Evolutionary conservation across 139 green algal genomes (phyloP).

Genomic region (Chlamydomonas eustigma): DNA sequence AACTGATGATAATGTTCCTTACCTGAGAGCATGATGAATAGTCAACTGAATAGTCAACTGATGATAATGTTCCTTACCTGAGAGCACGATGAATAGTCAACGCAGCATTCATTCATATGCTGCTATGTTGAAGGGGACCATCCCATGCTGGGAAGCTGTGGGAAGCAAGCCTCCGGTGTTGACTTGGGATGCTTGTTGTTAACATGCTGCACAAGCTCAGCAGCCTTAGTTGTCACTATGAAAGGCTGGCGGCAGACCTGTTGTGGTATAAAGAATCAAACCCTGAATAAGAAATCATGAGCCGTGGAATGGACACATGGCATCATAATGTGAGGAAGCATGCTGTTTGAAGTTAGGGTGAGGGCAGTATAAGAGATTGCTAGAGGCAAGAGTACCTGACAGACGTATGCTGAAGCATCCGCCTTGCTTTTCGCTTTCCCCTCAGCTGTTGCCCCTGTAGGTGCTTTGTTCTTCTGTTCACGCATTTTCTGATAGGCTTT

Average conservation of each 20-base stretch:
- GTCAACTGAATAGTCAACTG: too few species aligned
- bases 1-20: too few species aligned
- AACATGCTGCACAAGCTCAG: constrained; percentile 10
- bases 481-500: constrained; percentile 16
- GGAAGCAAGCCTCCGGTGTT: constrained; percentile 3
- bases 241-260: constrained; percentile 13
- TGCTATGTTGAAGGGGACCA: neutral
- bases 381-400: too few species aligned
- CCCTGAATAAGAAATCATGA: constrained; percentile 5
- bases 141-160: constrained; percentile 8
- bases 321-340: too few species aligned
- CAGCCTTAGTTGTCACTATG: constrained; percentile 11
- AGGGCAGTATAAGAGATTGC: too few species aligned
- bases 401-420: constrained; percentile 11
- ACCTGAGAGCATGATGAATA: too few species aligned
- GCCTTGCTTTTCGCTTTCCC: constrained; percentile 14
- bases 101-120: too few species aligned
- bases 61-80: too few species aligned
- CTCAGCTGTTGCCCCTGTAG: neutral
- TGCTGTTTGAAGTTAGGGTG: too few species aligned
- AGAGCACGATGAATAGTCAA: too few species aligned
- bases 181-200: constrained; percentile 1
- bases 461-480: constrained; percentile 11
- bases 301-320: too few species aligned
- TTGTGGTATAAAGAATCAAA: neutral